Conservation (phyloP, 306 rosid genomes). For the Astragalus glycyphyllos region DNA sequence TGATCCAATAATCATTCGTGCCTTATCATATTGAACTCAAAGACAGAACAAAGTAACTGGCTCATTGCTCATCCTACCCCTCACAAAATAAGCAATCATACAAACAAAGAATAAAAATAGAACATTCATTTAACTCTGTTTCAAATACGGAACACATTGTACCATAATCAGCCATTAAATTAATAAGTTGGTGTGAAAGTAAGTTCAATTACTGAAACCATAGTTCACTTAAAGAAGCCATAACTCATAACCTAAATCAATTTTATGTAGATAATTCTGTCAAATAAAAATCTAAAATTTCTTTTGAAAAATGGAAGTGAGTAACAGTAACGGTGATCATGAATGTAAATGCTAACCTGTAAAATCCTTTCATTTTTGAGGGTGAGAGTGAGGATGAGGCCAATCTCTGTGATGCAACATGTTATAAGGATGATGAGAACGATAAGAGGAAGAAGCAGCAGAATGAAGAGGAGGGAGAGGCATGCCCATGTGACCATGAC, state of each 20-base stretch:
- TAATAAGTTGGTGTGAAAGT: too few relatives aligned
- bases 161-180: neutral
- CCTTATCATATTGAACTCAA: conserved; percentile 4
- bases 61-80: conserved; percentile 11
- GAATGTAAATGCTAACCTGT: conserved; percentile 31
- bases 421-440: conserved; percentile 47
- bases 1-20: conserved; percentile 1
- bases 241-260: neutral
- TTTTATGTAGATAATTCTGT: neutral
- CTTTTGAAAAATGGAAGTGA: neutral
- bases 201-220: too few relatives aligned
- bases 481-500: conserved; percentile 57
- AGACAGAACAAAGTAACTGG: conserved; percentile 6
- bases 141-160: neutral
- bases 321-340: neutral
- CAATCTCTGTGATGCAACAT: conserved; percentile 65
- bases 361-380: neutral
- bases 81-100: neutral
- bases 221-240: too few relatives aligned
- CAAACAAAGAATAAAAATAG: conserved; percentile 18
- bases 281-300: neutral
- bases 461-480: conserved; percentile 39
- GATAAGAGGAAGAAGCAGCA: conserved; percentile 44
- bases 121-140: conserved; percentile 3
- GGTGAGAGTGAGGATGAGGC: conserved; percentile 32